These are phyloP conservation scores for Hymenoscyphus linearis DNA, from an alignment of 2,329 filamentous ascomycete species.

Conservation along the genomic window DNA sequence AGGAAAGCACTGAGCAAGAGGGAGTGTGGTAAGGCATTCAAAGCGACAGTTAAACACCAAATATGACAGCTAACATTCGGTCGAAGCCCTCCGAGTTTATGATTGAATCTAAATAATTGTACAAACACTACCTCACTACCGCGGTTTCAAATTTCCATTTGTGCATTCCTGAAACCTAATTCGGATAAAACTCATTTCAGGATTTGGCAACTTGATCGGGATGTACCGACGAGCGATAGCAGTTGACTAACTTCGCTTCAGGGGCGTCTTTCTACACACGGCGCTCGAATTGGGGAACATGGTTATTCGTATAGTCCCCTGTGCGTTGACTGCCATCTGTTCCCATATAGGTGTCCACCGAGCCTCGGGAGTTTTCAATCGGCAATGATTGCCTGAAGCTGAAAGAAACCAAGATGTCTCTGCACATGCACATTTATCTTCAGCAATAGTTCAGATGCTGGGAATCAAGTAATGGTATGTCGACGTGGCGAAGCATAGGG, in stretches of 20 bases:
- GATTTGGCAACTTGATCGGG: background rate
- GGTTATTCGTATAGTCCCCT: background rate
- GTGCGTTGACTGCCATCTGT: background rate
- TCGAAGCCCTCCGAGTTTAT: background rate
- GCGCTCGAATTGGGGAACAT: background rate
- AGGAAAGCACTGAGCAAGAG: background rate
- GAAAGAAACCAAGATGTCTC: background rate
- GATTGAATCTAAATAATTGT: background rate
- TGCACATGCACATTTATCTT: background rate
- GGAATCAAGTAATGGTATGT: background rate
- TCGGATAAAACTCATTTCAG: background rate
- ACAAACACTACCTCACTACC: background rate
- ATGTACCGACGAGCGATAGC: background rate
- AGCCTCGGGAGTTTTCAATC: background rate
- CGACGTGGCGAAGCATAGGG: background rate
- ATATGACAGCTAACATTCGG: background rate
- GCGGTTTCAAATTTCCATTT: background rate
- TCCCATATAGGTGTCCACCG: background rate
- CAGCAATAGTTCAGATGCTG: background rate
- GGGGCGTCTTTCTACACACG: background rate
- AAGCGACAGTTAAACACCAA: background rate
- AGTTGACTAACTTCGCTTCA: background rate
- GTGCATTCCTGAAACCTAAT: background rate
- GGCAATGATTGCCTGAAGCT: background rate
- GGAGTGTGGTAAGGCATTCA: background rate